Evolutionary conservation across 2,329 filamentous ascomycete species (phyloP), one percentile per base, ranked within the genome.

Genomic region (Neopestalotiopsis sp.): DNA sequence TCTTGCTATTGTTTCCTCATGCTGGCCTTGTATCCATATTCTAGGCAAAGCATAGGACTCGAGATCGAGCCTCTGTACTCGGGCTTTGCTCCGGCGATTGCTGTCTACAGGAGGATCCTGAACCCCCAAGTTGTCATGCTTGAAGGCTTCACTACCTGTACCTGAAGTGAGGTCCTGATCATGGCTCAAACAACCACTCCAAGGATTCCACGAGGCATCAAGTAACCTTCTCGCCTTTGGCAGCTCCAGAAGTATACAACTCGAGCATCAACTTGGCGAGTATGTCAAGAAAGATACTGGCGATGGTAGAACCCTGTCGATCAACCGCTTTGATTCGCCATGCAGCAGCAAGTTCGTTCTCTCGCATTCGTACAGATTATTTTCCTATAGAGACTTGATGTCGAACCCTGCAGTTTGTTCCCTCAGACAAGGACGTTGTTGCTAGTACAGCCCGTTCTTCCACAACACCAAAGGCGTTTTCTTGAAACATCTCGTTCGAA

Each of bases 381-480:
- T n/a, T 7, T 9, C 7, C 45, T 53, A 20, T 9, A 53, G 14
- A 53, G 20, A 53, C n/a, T 53, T n/a, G 45, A 53, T 53, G 14
- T 20, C 9, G 45, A 20, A 53, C 45, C 45, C 45, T 53, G 45
- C n/a, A 9, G 45, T 53, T 53, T 20, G n/a, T 17, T 24, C n/a
- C n/a, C 5, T 17, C 17, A 17, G 45, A n/a, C n/a, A 17, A 53
- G 20, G 13, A 20, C 28, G 38, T 32, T 61, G 24, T 42, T 66
- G 66, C 67, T 34, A 34, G 57, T 61, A 61, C 32, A 9, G 28
- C 57, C 17, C 32, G 57, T 68, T 53, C 20, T 20, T 53, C n/a
- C 45, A 53, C 17, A 20, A n/a, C 45, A 53, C 17, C 45, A 53
- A 24, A 53, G 45, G 45, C 45, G 45, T 53, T 53, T 53, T 53